Conservation (phyloP, 192 early-diverging fungal genomes). For the Podochytrium sp. region DNA sequence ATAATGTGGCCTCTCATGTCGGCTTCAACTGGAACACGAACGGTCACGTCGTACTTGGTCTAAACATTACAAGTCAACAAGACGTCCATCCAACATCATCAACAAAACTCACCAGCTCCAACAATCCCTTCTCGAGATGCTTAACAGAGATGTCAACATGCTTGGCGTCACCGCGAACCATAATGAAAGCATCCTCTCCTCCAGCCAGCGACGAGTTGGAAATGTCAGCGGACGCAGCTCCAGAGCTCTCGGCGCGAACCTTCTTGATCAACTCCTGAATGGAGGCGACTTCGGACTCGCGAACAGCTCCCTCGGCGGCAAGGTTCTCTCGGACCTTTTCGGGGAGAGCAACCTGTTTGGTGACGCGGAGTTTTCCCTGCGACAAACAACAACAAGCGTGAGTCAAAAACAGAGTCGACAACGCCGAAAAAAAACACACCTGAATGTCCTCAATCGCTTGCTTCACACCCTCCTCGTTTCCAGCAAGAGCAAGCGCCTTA, state of each 20-base stretch:
- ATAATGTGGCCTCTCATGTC: slow-evolving; percentile 67
- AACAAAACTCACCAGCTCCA: slow-evolving; percentile 33
- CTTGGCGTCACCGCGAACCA: slow-evolving; percentile 45
- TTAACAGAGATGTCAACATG: slow-evolving; percentile 29
- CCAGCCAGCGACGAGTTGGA: slow-evolving; percentile 26
- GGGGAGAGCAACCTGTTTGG: slow-evolving; percentile 41
- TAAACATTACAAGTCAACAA: slow-evolving; percentile 39
- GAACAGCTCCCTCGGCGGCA: slow-evolving; percentile 22
- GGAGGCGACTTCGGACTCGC: slow-evolving; percentile 32
- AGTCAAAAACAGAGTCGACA: neutral
- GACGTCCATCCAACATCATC: neutral
- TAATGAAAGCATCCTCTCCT: slow-evolving; percentile 22
- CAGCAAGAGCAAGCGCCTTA: slow-evolving; percentile 16
- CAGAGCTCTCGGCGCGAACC: slow-evolving; percentile 35
- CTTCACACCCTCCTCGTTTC: slow-evolving; percentile 24
- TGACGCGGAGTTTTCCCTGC: slow-evolving; percentile 40
- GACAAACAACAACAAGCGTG: neutral
- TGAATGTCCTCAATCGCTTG: slow-evolving; percentile 32
- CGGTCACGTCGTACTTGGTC: slow-evolving; percentile 55
- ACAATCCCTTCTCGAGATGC: slow-evolving; percentile 22
- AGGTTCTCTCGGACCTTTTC: slow-evolving; percentile 35
- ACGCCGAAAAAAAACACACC: slow-evolving; percentile 5
- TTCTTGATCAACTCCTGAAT: slow-evolving; percentile 51
- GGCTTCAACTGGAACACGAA: slow-evolving; percentile 36
- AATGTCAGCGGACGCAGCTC: slow-evolving; percentile 36